Evolutionary conservation across 2,329 filamentous ascomycete species (phyloP), one percentile per base, ranked within the genome.

Genomic region (Penicillium sp.): DNA sequence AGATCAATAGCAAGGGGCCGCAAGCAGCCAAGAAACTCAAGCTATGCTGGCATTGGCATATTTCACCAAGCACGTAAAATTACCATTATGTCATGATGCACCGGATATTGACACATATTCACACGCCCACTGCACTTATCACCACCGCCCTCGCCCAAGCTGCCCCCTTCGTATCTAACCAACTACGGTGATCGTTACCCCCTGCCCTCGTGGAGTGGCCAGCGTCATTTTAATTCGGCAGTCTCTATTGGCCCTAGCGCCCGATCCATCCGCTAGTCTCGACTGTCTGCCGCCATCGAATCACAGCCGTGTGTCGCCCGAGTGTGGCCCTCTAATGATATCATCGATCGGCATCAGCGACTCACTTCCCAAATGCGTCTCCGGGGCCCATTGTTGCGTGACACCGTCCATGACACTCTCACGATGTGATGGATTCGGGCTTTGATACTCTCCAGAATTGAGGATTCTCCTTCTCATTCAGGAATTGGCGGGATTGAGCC

Each of bases 211-310:
- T 55, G 52, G 50, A 52, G 40, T 50, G 40, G 49, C 52, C 52
- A 54, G 55, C 55, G 56, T 45, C 56, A 59, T 59, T 59, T 57
- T 57, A 55, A 56, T 59, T 59, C 42, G 34, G 39, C 35, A 20
- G 38, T 23, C n/a, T 14, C 51, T 4, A 59, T 26, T 59, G 51
- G 56, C 43, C 27, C 5, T n/a, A 4, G 20, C 13, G 11, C 18
- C 39, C 35, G 28, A 47, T 34, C 55, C 55, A 35, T 45, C 32
- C 43, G 41, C 48, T 55, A 48, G 47, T 53, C 47, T 39, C n/a
- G 28, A 41, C 26, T 22, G 42, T 29, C n/a, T 32, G 40, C 42
- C 49, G 26, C 44, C 39, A 47, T 47, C 56, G 41, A 57, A 58
- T 58, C 50, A 59, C 16, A 39, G 9, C 32, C 41, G 34, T 46